phyloP scores from a whole-genome alignment of 345 rosid genomes.

The Triadica sebifera region DNA sequence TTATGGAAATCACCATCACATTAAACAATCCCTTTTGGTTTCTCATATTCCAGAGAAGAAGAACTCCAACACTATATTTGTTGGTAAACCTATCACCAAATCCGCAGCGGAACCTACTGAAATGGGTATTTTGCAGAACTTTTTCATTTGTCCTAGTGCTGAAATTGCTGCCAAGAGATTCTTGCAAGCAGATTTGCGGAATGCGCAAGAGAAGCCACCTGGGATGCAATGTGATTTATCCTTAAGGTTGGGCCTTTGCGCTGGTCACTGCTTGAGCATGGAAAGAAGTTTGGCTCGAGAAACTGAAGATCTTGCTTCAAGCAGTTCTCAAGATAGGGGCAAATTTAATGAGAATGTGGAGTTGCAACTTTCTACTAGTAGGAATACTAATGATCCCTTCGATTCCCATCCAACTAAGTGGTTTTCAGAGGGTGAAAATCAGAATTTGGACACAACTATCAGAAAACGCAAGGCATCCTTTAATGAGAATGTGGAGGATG shows the following conservation, averaged over 20 bases:
- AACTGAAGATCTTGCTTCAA: slow-evolving; percentile 34
- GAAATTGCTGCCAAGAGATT: slow-evolving; percentile 28
- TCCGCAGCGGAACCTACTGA: slow-evolving; percentile 37
- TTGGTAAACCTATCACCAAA: slow-evolving; percentile 70
- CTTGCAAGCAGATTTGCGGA: slow-evolving; percentile 25
- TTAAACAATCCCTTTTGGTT: slow-evolving; percentile 35
- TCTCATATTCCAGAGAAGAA: slow-evolving; percentile 34
- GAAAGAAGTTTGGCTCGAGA: slow-evolving; percentile 43
- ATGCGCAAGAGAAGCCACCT: slow-evolving; percentile 31
- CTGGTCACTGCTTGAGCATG: slow-evolving; percentile 41
- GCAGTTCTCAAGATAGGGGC: slow-evolving; percentile 33
- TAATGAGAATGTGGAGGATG: slow-evolving; percentile 39
- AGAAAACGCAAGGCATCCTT: slow-evolving; percentile 50
- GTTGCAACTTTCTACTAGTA: slow-evolving; percentile 58
- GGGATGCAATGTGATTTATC: slow-evolving; percentile 70
- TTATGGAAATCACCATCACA: slow-evolving; percentile 48
- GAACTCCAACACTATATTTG: slow-evolving; percentile 37
- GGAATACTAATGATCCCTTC: slow-evolving; percentile 34
- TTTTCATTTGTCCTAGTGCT: slow-evolving; percentile 30
- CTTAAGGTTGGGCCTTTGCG: slow-evolving; percentile 65
- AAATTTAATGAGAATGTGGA: slow-evolving; percentile 40
- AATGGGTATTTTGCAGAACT: slow-evolving; percentile 28
- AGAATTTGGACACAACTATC: slow-evolving; percentile 36
- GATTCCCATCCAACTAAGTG: slow-evolving; percentile 32
- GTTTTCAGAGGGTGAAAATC: slow-evolving; percentile 38